Evolutionary conservation across 768 basidiomycete species (phyloP), one percentile per base, ranked within the genome.

Genomic region (Mrakia frigida): DNA sequence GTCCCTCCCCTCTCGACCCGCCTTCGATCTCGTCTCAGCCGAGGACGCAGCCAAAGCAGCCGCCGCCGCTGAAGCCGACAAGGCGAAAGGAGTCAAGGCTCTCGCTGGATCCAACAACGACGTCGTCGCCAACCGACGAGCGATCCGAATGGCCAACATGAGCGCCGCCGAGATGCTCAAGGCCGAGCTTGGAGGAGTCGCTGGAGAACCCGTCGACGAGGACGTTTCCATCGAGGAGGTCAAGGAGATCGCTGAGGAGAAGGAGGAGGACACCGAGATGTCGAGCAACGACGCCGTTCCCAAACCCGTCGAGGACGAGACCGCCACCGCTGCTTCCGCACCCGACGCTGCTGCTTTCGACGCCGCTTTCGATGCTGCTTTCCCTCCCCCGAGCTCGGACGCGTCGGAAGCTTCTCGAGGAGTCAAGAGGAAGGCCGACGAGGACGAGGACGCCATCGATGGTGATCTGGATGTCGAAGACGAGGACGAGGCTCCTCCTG

Each of bases 121-220:
- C 83, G 89, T 96, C 77, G 93, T 95, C 39, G 90, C 90, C 69
- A 96, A 96, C 83, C 89, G 93, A 59, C 88, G 89, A 79, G 92
- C 92, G 35, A 93, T 97, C 79, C 89, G 95, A 77, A 90, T 96
- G 88, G 96, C 96, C 39, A 98, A 98, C 82, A 89, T 98, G 89
- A 93, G 89, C 85, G 96, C 96, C 63, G 95, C 95, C 74, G 93
- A 98, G 82, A 88, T 90, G 83, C 86, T 98, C 80, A 95, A 93
- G 84, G 94, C 93, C 71, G 93, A 98, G 84, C 84, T 98, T 79
- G 88, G 90, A 10, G 83, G 79, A n/a, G 76, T 74, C 6, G 77
- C 60, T 18, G 78, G 56, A 73, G 63, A 72, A 68, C 50, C 43
- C 21, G 65, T 73, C 35, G 76, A 74, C 73, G 56, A 60, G 72